These are phyloP conservation scores for Phoenix dactylifera DNA, from an alignment of 176 grass and related monocot genomes.

Conservation along the genomic window DNA sequence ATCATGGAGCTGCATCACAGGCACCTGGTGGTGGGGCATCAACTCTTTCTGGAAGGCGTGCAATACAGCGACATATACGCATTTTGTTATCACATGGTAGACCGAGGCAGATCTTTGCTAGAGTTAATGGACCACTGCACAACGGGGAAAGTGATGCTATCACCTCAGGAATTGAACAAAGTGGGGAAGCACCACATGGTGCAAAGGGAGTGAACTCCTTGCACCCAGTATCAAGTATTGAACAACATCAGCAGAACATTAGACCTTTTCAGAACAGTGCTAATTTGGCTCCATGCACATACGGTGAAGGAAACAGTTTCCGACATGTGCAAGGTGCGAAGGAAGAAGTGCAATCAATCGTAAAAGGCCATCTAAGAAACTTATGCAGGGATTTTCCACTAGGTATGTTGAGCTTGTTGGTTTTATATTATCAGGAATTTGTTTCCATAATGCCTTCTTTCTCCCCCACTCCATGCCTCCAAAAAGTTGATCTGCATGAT, in stretches of 20 bases:
- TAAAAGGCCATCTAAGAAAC: slow-evolving; percentile 40
- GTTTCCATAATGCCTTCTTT: too few species aligned
- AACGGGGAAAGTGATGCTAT: slow-evolving; percentile 4
- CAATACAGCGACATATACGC: slow-evolving; percentile 39
- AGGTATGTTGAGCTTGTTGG: slow-evolving; percentile 27
- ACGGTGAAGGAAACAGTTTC: slow-evolving; percentile 36
- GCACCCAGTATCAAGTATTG: slow-evolving; percentile 22
- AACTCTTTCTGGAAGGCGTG: slow-evolving; percentile 45
- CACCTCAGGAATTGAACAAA: slow-evolving; percentile 19
- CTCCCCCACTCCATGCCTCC: too few species aligned
- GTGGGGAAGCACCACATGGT: slow-evolving; percentile 7
- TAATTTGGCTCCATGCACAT: slow-evolving; percentile 33
- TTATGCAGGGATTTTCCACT: slow-evolving; percentile 25
- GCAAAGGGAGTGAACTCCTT: slow-evolving; percentile 19
- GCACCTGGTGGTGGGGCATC: slow-evolving; percentile 26
- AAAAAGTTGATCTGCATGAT: too few species aligned
- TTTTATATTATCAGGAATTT: too few species aligned
- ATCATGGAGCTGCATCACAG: slow-evolving; percentile 28
- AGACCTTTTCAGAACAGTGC: slow-evolving; percentile 33
- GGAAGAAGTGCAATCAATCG: slow-evolving; percentile 44
- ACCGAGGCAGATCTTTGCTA: slow-evolving; percentile 5
- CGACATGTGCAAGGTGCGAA: slow-evolving; percentile 42
- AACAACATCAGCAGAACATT: slow-evolving; percentile 18
- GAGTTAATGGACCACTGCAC: neutral
- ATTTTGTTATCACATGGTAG: slow-evolving; percentile 37